Conservation (phyloP, 1,139 yeast species). For the Trichomonascaceae sp. region DNA sequence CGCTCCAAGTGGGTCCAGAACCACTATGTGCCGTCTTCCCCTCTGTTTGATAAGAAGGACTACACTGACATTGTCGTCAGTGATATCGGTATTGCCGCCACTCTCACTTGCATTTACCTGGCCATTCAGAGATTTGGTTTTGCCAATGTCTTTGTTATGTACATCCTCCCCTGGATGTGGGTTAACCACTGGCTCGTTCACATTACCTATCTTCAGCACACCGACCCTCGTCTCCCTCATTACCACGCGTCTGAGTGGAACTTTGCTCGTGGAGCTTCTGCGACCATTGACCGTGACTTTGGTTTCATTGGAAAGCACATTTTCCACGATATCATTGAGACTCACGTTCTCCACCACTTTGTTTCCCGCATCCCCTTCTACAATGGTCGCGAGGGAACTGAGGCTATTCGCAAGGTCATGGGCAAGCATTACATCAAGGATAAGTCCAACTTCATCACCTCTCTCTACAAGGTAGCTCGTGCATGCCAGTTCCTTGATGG, state of each 20-base stretch:
- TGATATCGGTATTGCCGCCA: constrained; percentile 55
- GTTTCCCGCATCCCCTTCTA: constrained; percentile 79
- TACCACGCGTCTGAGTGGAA: constrained; percentile 67
- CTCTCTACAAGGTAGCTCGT: constrained; percentile 61
- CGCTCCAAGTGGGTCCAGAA: constrained; percentile 36
- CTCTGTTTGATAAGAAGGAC: constrained; percentile 58
- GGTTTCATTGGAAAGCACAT: constrained; percentile 70
- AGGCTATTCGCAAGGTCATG: constrained; percentile 67
- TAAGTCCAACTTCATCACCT: constrained; percentile 59
- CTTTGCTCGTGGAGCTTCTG: constrained; percentile 81
- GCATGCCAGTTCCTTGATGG: constrained; percentile 78
- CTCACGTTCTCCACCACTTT: constrained; percentile 80
- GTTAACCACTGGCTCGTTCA: constrained; percentile 86
- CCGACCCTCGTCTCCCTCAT: constrained; percentile 72
- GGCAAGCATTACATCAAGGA: constrained; percentile 61
- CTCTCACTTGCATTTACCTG: constrained; percentile 42
- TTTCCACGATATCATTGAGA: constrained; percentile 82
- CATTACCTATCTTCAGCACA: constrained; percentile 75
- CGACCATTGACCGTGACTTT: constrained; percentile 74
- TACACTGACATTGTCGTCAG: constrained; percentile 57
- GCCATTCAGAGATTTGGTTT: constrained; percentile 54
- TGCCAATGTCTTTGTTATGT: constrained; percentile 52
- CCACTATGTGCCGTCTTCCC: constrained; percentile 64
- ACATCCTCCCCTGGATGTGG: constrained; percentile 67
- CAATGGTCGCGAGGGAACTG: constrained; percentile 71